Evolutionary conservation across 305 asterid genomes (phyloP).

Genomic region (Rubia peregrina): DNA sequence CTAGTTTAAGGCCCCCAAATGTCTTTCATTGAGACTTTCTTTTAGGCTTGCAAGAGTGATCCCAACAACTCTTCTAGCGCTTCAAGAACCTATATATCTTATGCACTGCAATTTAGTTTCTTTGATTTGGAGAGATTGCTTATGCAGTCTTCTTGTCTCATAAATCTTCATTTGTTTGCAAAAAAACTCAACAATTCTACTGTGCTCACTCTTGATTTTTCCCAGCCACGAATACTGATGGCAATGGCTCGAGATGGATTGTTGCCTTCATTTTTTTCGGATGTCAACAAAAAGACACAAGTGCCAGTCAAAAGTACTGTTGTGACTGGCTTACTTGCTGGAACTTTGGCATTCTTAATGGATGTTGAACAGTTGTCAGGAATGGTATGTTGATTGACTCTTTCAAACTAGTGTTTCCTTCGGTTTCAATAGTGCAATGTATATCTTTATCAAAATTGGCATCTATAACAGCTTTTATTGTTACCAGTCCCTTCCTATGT

Average conservation of each 20-base stretch:
- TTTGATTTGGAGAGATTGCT: not conserved
- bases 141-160: not conserved
- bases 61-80: not conserved
- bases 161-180: not conserved
- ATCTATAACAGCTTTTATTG: not conserved
- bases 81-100: not conserved
- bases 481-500: not conserved
- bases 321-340: constrained; percentile 63
- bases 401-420: not conserved
- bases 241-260: constrained; percentile 98
- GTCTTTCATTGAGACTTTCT: not conserved
- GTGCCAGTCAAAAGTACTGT: constrained; percentile 88
- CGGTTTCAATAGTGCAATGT: not conserved
- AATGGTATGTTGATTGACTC: constrained; percentile 45
- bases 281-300: constrained; percentile 53
- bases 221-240: constrained; percentile 91
- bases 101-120: not conserved
- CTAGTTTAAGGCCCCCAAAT: not conserved
- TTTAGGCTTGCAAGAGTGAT: not conserved
- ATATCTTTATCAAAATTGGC: not conserved
- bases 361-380: constrained; percentile 90
- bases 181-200: not conserved
- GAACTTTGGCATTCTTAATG: constrained; percentile 75
- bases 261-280: constrained; percentile 86
- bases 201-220: constrained; percentile 8